Percentiles rank a stretch among this genome's conserved stretches.
phyloP scores from a whole-genome alignment of 441 rosid species.

The Erodium trifolium region DNA sequence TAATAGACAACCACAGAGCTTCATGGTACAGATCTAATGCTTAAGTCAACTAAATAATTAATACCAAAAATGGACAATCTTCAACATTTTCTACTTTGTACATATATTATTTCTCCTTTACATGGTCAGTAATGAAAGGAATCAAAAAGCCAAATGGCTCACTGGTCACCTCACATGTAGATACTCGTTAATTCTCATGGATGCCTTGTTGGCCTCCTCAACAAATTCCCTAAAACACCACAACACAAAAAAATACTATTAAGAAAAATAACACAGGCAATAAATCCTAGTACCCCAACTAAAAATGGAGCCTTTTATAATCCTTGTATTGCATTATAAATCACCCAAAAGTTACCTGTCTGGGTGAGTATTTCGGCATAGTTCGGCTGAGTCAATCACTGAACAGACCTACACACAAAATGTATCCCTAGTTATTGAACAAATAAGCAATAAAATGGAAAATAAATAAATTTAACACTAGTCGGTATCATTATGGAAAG shows the following conservation, averaged over 20 bases:
- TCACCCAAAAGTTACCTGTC: slow-evolving; percentile 45
- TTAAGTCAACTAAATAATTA: neutral
- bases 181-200: slow-evolving; percentile 76
- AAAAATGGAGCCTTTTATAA: too few species aligned
- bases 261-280: neutral
- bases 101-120: neutral
- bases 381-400: slow-evolving; percentile 93
- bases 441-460: slow-evolving; percentile 1
- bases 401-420: slow-evolving; percentile 58
- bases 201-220: slow-evolving; percentile 80
- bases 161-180: slow-evolving; percentile 98
- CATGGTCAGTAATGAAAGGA: neutral
- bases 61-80: neutral
- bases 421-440: neutral
- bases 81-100: neutral
- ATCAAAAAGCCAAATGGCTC: slow-evolving; percentile 25
- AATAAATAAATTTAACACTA: too few species aligned
- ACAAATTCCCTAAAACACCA: slow-evolving; percentile 62
- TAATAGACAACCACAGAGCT: neutral
- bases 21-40: neutral
- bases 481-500: slow-evolving; percentile 7
- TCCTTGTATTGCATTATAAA: neutral
- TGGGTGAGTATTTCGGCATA: slow-evolving; percentile 90
- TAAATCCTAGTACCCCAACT: too few species aligned
- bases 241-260: neutral